Evolutionary conservation across 208 protist genomes (phyloP).

Genomic region (Phytomonas sp.): DNA sequence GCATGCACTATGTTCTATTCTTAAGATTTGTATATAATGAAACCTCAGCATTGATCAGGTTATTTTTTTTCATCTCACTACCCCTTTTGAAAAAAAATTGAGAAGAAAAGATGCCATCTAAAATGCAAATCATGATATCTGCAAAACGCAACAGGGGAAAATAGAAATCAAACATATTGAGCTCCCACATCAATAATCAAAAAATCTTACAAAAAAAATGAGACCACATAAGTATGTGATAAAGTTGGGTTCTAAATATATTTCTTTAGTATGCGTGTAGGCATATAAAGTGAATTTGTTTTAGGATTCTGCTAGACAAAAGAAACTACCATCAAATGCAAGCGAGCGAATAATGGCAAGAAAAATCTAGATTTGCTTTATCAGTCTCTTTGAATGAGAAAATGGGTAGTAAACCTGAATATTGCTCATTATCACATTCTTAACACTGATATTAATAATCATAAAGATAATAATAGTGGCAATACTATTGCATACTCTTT

Average conservation of each 20-base stretch:
- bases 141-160: background rate
- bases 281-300: background rate
- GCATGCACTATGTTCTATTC: background rate
- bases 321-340: conserved; percentile 7
- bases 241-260: conserved; percentile 5
- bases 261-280: background rate
- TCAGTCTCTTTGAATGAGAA: background rate
- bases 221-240: conserved; percentile 2
- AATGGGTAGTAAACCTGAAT: background rate
- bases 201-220: background rate
- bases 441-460: conserved; percentile 1
- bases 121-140: conserved; percentile 10
- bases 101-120: conserved; percentile 15
- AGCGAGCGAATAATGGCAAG: background rate
- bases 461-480: background rate
- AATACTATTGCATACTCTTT: background rate
- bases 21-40: background rate
- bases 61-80: conserved; percentile 9
- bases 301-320: background rate
- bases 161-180: background rate
- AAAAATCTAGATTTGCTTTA: background rate
- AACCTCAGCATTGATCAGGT: conserved; percentile 3
- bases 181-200: conserved; percentile 3
- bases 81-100: background rate
- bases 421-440: background rate